These are phyloP conservation scores for Neurospora pannonica DNA, from an alignment of 495 filamentous ascomycete genomes.

Conservation along the genomic window DNA sequence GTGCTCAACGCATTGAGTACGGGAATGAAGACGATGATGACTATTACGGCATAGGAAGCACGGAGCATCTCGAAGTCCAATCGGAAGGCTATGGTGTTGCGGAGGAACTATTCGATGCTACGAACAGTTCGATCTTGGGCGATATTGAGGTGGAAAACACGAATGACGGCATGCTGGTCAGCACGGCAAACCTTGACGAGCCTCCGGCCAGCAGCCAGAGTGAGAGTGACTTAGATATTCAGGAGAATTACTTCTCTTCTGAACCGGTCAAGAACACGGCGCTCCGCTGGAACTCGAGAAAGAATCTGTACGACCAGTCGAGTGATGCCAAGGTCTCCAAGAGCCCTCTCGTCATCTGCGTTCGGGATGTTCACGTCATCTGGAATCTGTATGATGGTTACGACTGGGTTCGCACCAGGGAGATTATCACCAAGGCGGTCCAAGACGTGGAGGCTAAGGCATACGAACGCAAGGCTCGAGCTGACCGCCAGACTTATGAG, in stretches of 20 bases:
- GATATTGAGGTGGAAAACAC: conserved; percentile 38
- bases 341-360: conserved; percentile 65
- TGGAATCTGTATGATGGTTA: conserved; percentile 99
- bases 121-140: conserved; percentile 22
- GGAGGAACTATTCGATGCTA: conserved; percentile 34
- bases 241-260: conserved; percentile 64
- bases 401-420: conserved; percentile 84
- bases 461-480: conserved; percentile 54
- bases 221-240: conserved; percentile 35
- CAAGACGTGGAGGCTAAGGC: conserved; percentile 75
- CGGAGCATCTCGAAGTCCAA: conserved; percentile 28
- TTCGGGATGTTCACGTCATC: conserved; percentile 84
- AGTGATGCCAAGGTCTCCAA: conserved; percentile 51
- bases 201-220: conserved; percentile 19
- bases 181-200: conserved; percentile 48
- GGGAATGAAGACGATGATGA: conserved; percentile 25
- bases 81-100: conserved; percentile 25
- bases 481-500: conserved; percentile 38
- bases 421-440: conserved; percentile 77
- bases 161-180: conserved; percentile 48
- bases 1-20: conserved; percentile 27
- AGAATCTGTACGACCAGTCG: conserved; percentile 59
- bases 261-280: conserved; percentile 56
- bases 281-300: conserved; percentile 67
- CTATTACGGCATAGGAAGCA: conserved; percentile 23